Evolutionary conservation across 352 stramenopile genomes (phyloP), one percentile per base, ranked within the genome.

Genomic region (Phytophthora sp.): DNA sequence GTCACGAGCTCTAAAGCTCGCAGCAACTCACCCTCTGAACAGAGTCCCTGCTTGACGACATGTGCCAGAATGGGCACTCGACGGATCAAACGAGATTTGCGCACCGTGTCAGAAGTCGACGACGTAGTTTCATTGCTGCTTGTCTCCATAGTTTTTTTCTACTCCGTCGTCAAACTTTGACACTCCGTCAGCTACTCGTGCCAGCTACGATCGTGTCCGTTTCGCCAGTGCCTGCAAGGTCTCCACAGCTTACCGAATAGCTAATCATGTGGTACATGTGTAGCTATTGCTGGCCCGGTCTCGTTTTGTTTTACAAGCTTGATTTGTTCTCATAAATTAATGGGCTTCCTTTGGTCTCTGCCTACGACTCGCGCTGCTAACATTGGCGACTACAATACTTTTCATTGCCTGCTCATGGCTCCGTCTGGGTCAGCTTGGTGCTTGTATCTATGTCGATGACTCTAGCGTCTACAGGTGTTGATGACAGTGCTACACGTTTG

Each of bases 41-140:
- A 87, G 24, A 82, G 57, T 31, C 82, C 71, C 21, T 84, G 67
- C 21, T 79, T 74, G 15, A 86, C 29, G 0, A 84, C 63, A 45
- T 85, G 76, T 13, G 53, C 56, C 26, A 94, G 70, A 26, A 94
- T 65, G 5, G 84, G 82, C 4, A 91, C 77, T 51, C 57, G 68
- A 7, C 58, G 66, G 7, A 91, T 53, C 4, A 93, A 61, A 8
- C 57, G 61, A 7, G 65, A 66, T 67, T 88, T 89, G 18, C 85
- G 81, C 20, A 88, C 80, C 9, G 58, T 23, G 11, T 66, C 60
- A 30, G 56, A 23, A 15, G 59, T 55, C 11, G 60, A 58, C 15
- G 8, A 7, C 4, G 50, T 54, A 54, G 26, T 59, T 27, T 69
- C 64, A 53, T 49, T 63, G 44, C 26, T 63, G 44, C 26, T 60